A percentile compares a stretch with the other conserved stretches of the same genome.
These are phyloP conservation scores for Mrakia blollopis DNA, from an alignment of 768 basidiomycete genomes.

Conservation along the genomic window DNA sequence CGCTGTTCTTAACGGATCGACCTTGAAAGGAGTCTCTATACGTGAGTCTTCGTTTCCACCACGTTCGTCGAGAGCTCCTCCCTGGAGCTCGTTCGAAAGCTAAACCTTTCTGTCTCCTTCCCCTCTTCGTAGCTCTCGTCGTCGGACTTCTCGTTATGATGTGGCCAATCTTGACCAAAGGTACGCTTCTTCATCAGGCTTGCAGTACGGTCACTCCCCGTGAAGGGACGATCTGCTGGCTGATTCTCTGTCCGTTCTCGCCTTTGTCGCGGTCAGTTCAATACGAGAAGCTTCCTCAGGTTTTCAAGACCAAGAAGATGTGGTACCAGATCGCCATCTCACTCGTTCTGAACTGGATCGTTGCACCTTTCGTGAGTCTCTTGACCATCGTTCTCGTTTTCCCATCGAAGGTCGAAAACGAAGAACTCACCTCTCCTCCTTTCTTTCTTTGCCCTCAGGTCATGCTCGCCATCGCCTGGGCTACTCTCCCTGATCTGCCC, in stretches of 20 bases:
- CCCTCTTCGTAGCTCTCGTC: conserved; percentile 57
- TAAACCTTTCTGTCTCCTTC: not conserved
- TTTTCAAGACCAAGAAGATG: conserved; percentile 54
- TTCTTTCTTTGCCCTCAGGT: conserved; percentile 40
- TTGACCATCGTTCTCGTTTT: too few relatives aligned
- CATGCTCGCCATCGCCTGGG: conserved; percentile 84
- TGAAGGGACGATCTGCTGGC: too few relatives aligned
- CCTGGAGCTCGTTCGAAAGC: not conserved
- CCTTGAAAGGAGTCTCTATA: conserved; percentile 65
- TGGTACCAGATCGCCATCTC: conserved; percentile 68
- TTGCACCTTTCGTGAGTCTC: conserved; percentile 57
- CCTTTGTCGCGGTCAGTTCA: conserved; percentile 44
- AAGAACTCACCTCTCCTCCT: not conserved
- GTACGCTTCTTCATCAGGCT: too few relatives aligned
- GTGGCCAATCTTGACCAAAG: conserved; percentile 62
- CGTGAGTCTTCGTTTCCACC: conserved; percentile 61
- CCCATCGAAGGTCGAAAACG: too few relatives aligned
- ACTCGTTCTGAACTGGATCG: conserved; percentile 69
- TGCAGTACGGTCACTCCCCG: too few relatives aligned
- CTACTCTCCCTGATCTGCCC: conserved; percentile 64
- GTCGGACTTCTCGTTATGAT: conserved; percentile 81
- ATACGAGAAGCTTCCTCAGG: conserved; percentile 57
- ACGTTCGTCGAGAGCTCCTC: not conserved
- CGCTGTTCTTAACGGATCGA: conserved; percentile 52
- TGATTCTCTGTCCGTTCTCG: too few relatives aligned